Evolutionary conservation across 768 basidiomycete genomes (phyloP).

Genomic region (Boletus tylopilopsis): DNA sequence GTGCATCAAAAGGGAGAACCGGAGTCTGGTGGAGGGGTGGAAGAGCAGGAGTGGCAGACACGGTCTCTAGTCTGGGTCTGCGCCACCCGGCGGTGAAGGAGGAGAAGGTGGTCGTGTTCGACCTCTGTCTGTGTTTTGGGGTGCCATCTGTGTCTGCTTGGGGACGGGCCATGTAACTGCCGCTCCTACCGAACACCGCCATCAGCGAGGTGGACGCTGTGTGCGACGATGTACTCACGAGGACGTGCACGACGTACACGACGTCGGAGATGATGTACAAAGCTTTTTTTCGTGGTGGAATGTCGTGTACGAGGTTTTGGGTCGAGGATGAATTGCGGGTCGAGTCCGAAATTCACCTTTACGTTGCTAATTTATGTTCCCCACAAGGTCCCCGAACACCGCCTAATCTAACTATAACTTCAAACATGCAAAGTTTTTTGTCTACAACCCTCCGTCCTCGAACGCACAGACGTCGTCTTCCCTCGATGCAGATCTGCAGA

Average conservation of each 20-base stretch:
- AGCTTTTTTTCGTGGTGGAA: slow-evolving; percentile 11
- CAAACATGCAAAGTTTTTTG: neutral
- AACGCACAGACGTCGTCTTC: slow-evolving; percentile 16
- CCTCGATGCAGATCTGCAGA: slow-evolving; percentile 25
- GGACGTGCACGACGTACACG: slow-evolving; percentile 1
- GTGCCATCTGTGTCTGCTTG: slow-evolving; percentile 30
- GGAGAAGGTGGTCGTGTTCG: slow-evolving; percentile 42
- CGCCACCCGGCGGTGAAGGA: slow-evolving; percentile 38
- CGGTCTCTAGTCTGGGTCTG: slow-evolving; percentile 30
- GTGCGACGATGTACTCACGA: slow-evolving; percentile 13
- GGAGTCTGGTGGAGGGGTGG: slow-evolving; percentile 30
- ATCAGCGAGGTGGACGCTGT: slow-evolving; percentile 1
- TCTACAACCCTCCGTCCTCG: slow-evolving; percentile 10
- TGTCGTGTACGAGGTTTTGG: slow-evolving; percentile 4
- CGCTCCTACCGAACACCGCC: slow-evolving; percentile 7
- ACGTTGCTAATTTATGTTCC: slow-evolving; percentile 20
- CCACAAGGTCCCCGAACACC: slow-evolving; percentile 19
- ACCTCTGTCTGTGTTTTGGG: slow-evolving; percentile 35
- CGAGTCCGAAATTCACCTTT: slow-evolving; percentile 6
- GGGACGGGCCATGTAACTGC: slow-evolving; percentile 28
- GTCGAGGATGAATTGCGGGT: slow-evolving; percentile 2
- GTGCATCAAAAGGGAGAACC: slow-evolving; percentile 38
- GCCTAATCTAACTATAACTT: slow-evolving; percentile 5
- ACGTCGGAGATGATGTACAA: slow-evolving; percentile 7
- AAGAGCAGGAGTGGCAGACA: slow-evolving; percentile 19